Percentiles rank a stretch among this genome's conserved stretches.
Evolutionary conservation across 1,139 yeast genomes (phyloP).

Genomic region (Candida tropicalis): DNA sequence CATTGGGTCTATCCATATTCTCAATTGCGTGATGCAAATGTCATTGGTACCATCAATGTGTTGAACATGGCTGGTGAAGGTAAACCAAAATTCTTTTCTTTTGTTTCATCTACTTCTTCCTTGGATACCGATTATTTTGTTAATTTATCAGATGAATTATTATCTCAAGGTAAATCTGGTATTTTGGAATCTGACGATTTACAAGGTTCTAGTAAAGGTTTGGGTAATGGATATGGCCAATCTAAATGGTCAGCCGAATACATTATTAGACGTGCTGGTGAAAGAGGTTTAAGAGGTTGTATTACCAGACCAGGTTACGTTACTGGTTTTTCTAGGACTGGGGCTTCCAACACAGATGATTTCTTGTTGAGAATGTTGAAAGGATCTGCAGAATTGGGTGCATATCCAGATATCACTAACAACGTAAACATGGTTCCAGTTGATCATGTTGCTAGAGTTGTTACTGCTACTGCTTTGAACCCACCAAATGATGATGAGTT

Average conservation of each 20-base stretch:
- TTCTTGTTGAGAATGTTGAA: conserved; percentile 91
- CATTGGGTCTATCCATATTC: conserved; percentile 98
- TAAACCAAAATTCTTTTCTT: conserved; percentile 81
- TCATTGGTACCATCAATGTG: conserved; percentile 82
- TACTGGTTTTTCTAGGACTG: conserved; percentile 81
- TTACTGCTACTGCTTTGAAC: conserved; percentile 77
- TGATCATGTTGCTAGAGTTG: conserved; percentile 94
- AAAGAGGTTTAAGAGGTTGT: conserved; percentile 81
- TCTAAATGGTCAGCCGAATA: conserved; percentile 97
- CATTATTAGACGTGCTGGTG: conserved; percentile 84
- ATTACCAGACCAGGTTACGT: conserved; percentile 96
- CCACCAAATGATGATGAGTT: conserved; percentile 61
- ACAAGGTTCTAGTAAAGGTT: conserved; percentile 75
- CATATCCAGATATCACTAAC: conserved; percentile 82
- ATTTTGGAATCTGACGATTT: conserved; percentile 81
- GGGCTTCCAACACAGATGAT: conserved; percentile 94
- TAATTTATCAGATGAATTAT: conserved; percentile 69
- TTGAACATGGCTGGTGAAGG: conserved; percentile 79
- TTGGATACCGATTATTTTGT: conserved; percentile 84
- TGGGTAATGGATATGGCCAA: conserved; percentile 95
- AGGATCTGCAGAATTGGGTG: conserved; percentile 88
- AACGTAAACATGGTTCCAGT: conserved; percentile 97
- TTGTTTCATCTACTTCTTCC: conserved; percentile 94
- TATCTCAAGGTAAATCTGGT: conserved; percentile 69
- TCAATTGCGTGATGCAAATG: conserved; percentile 91